Evolutionary conservation across 2,329 filamentous ascomycete genomes (phyloP).

Genomic region (Epichloe uncinata): DNA sequence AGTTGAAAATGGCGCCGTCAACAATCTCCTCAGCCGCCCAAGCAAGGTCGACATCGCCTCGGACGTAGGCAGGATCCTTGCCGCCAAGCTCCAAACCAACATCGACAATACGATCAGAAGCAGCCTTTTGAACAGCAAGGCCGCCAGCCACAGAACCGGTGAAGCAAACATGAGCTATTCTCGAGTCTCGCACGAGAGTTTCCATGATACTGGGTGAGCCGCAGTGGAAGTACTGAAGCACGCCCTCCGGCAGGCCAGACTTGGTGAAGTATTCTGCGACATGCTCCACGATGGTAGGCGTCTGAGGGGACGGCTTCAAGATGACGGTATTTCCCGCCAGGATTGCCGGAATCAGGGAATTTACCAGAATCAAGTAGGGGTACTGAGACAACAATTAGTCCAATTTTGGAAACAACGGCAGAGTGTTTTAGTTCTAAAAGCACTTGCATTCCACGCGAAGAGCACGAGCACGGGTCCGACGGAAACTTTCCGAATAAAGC

Average conservation of each 20-base stretch:
- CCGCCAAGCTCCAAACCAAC: slow-evolving; percentile 87
- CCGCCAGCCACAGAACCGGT: slow-evolving; percentile 87
- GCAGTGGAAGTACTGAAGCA: slow-evolving; percentile 86
- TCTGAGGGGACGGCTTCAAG: slow-evolving; percentile 89
- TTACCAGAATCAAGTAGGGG: slow-evolving; percentile 85
- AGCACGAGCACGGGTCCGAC: slow-evolving; percentile 80
- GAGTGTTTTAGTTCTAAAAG: background rate
- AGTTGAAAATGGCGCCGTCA: slow-evolving; percentile 94
- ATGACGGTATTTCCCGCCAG: slow-evolving; percentile 85
- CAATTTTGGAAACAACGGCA: background rate
- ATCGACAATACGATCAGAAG: slow-evolving; percentile 68
- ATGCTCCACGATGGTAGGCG: slow-evolving; percentile 81
- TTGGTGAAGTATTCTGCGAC: slow-evolving; percentile 62
- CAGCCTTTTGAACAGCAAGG: slow-evolving; percentile 72
- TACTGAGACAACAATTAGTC: slow-evolving; percentile 43
- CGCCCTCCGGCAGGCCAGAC: slow-evolving; percentile 69
- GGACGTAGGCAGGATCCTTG: slow-evolving; percentile 86
- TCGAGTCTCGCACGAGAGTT: slow-evolving; percentile 61
- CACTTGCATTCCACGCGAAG: slow-evolving; percentile 87
- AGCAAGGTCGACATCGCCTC: slow-evolving; percentile 70
- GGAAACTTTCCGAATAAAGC: slow-evolving; percentile 79
- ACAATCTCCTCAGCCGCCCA: slow-evolving; percentile 94
- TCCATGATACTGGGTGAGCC: slow-evolving; percentile 68
- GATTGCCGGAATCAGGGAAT: slow-evolving; percentile 84
- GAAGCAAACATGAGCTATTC: slow-evolving; percentile 75